Evolutionary conservation across 495 filamentous ascomycete species (phyloP).

Genomic region (Daldinia bambusicola): DNA sequence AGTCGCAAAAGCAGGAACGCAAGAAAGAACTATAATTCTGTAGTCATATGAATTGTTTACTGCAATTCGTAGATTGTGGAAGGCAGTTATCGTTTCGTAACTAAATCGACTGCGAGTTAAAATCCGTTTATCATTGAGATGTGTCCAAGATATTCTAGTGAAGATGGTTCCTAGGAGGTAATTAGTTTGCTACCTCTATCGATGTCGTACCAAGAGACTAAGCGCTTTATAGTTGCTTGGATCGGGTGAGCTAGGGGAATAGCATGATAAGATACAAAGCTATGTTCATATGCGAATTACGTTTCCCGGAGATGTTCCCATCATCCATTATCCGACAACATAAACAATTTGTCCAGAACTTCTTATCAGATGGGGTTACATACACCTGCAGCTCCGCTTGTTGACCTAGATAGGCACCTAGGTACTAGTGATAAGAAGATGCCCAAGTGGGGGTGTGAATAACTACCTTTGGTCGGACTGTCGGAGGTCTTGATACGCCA

Average conservation of each 20-base stretch:
- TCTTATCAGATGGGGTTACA: constrained; percentile 37
- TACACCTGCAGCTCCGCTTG: constrained; percentile 10
- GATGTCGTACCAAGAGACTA: constrained; percentile 12
- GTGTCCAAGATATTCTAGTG: neutral
- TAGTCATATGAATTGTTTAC: neutral
- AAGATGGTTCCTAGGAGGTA: too few relatives aligned
- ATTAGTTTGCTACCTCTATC: constrained; percentile 1
- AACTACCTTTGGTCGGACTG: neutral
- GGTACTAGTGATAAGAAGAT: constrained; percentile 33
- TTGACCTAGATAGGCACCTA: constrained; percentile 9
- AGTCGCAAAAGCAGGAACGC: constrained; percentile 10
- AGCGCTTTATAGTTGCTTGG: neutral
- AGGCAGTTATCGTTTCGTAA: neutral
- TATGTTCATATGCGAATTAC: constrained; percentile 3
- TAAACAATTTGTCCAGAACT: neutral
- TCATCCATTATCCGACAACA: neutral
- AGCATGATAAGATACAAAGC: constrained; percentile 17
- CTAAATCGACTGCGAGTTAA: neutral
- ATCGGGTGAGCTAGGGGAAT: constrained; percentile 13
- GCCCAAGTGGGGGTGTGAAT: constrained; percentile 24
- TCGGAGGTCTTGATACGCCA: constrained; percentile 18
- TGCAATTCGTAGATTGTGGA: neutral
- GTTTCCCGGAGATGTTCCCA: constrained; percentile 11
- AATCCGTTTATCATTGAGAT: constrained; percentile 16
- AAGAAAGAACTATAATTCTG: constrained; percentile 25